phyloP scores from a whole-genome alignment of 1,139 yeast genomes.

The Candida mesenterica region DNA sequence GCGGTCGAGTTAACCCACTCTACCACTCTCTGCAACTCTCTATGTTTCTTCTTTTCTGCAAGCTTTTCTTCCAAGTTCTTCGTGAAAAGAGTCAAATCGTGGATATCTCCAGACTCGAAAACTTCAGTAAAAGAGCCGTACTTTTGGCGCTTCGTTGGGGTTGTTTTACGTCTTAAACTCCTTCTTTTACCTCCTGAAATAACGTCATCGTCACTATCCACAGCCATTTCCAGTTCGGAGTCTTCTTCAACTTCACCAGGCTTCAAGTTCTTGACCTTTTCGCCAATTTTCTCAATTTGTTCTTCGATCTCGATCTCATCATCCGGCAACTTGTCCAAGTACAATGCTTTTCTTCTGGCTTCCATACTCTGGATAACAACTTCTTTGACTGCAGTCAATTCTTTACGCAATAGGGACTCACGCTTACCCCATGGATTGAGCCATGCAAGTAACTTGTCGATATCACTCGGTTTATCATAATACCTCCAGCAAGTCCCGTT shows the following conservation, averaged over 20 bases:
- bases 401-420: constrained; percentile 67
- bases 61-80: constrained; percentile 29
- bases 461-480: constrained; percentile 61
- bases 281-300: constrained; percentile 1
- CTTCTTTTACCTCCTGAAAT: constrained; percentile 18
- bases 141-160: constrained; percentile 24
- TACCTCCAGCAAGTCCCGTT: constrained; percentile 64
- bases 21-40: constrained; percentile 45
- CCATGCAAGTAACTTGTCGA: constrained; percentile 61
- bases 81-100: constrained; percentile 30
- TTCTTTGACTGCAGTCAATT: constrained; percentile 53
- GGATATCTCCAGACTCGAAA: constrained; percentile 26
- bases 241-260: constrained; percentile 17
- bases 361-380: constrained; percentile 56
- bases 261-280: background rate
- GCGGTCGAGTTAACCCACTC: constrained; percentile 67
- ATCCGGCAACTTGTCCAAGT: constrained; percentile 38
- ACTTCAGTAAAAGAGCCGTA: constrained; percentile 25
- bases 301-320: constrained; percentile 29
- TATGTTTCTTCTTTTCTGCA: constrained; percentile 30
- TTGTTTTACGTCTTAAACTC: constrained; percentile 13
- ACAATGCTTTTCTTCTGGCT: constrained; percentile 56
- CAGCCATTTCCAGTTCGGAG: constrained; percentile 13
- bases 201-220: constrained; percentile 21
- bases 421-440: constrained; percentile 75